Base-by-base conservation (phyloP, 768 basidiomycete genomes). In the Pholiota conissans region DNA sequence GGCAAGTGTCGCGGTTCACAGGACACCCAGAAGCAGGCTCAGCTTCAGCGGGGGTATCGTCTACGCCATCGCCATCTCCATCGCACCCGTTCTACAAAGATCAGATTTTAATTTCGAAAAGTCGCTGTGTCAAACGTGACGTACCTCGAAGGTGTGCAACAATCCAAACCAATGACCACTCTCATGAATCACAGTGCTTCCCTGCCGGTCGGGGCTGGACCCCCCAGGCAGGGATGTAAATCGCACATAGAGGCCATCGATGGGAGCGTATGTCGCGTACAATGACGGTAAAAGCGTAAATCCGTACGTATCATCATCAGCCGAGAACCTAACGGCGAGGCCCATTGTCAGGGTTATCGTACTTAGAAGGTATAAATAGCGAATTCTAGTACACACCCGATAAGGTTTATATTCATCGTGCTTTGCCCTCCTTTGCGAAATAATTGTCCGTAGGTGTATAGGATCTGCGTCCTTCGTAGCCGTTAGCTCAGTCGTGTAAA, bases 131-230 rank as follows among this genome's bases (percentile, higher is more conserved):
- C 3, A 18, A 2, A 10, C 20, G 14, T 20, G 16, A 18, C 42
- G 20, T 3, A 45, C 78, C 69, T 83, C 75, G 76, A 83, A 84
- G 29, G 82, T 83, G 62, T 83, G 82, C 66, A 82, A 84, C 16
- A 84, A 73, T 14, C 83, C 82, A 48, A 73, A 65, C 82, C 83
- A 85, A 67, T 84, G 82, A 4, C 82, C 81, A 35, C 72, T 73
- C 66, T 85, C 84, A 64, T 85, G 84, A 1, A 76, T 79, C 45
- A 82, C 42, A 2, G 80, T 83, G 59, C 74, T 65, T 3, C 74
- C 75, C 64, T 84, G 75, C 61, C 77, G 82, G 64, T 74, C 69
- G 10, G 55, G 37, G 35, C 74, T 71, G 47, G 69, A 63, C 24
- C 81, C 82, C 6, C 76, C 72, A 11, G 77, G 77, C 4, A 78